Percentiles rank a stretch among this genome's conserved stretches.
These are phyloP conservation scores for Babesia gibsoni DNA, from an alignment of 169 alveolate genomes.

Conservation along the genomic window DNA sequence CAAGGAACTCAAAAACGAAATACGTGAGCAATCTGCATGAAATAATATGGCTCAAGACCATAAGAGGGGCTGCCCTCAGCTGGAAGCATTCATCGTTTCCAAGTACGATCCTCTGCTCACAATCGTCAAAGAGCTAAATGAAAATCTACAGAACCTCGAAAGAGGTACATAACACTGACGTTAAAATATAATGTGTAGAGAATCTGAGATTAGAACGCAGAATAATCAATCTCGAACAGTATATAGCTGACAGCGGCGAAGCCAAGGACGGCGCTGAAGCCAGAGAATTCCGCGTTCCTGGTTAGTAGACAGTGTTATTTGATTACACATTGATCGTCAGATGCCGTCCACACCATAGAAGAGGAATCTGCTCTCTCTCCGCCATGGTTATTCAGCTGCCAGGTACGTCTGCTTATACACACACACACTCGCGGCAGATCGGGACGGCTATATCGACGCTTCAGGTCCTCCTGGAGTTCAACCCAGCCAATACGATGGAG, in stretches of 20 bases:
- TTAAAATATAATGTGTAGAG: constrained; percentile 36
- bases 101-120: constrained; percentile 87
- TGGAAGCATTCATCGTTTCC: constrained; percentile 78
- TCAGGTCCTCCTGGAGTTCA: constrained; percentile 84
- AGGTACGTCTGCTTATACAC: constrained; percentile 17
- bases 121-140: constrained; percentile 86
- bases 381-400: constrained; percentile 89
- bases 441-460: constrained; percentile 88
- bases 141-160: constrained; percentile 81
- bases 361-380: constrained; percentile 76
- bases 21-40: constrained; percentile 11
- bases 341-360: constrained; percentile 52
- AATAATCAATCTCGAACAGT: constrained; percentile 59
- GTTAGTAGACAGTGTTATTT: not conserved
- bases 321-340: not conserved
- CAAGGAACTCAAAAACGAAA: constrained; percentile 36
- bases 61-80: constrained; percentile 29
- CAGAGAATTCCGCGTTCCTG: constrained; percentile 27
- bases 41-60: constrained; percentile 5
- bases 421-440: constrained; percentile 23
- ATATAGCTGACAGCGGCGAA: constrained; percentile 35
- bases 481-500: constrained; percentile 80
- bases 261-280: not conserved
- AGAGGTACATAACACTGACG: constrained; percentile 68
- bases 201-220: constrained; percentile 68